phyloP scores from a whole-genome alignment of 2,329 filamentous ascomycete genomes.

The Aspergillus awamori region DNA sequence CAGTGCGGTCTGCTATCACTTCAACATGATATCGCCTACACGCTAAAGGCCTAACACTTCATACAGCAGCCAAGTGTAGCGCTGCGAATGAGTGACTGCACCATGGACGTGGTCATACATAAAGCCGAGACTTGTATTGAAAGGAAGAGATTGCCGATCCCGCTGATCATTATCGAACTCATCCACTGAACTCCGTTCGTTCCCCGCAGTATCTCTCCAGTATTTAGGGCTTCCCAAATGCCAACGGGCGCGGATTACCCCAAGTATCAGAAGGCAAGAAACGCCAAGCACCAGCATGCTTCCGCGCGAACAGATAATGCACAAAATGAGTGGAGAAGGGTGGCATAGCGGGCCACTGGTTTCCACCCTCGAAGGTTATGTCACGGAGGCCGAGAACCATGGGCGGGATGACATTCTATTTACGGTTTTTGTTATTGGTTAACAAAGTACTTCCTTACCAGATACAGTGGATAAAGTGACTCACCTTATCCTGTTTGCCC shows the following conservation, averaged over 20 bases:
- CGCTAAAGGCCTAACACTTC: accelerated
- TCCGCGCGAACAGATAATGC: constrained; percentile 3
- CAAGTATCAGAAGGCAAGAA: constrained; percentile 10
- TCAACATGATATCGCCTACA: too few relatives aligned
- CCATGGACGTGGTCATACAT: too few relatives aligned
- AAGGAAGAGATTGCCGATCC: too few relatives aligned
- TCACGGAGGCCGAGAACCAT: constrained; percentile 7
- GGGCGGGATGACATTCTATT: not conserved
- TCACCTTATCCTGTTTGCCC: constrained; percentile 3
- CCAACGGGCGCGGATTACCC: not conserved
- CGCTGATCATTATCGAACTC: too few relatives aligned
- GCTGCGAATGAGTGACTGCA: too few relatives aligned
- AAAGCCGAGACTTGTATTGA: too few relatives aligned
- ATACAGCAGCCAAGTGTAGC: too few relatives aligned
- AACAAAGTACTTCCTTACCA: not conserved
- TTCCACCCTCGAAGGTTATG: constrained; percentile 7
- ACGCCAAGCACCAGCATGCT: constrained; percentile 5
- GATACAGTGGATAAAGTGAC: not conserved
- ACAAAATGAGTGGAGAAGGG: not conserved
- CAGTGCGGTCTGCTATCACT: too few relatives aligned
- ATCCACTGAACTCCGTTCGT: too few relatives aligned
- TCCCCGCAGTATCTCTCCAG: too few relatives aligned
- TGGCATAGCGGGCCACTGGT: constrained; percentile 7
- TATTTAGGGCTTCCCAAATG: not conserved
- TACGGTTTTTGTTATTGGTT: not conserved